Evolutionary conservation across 108 stramenopile genomes (phyloP).

Genomic region (Nitzschia putrida): DNA sequence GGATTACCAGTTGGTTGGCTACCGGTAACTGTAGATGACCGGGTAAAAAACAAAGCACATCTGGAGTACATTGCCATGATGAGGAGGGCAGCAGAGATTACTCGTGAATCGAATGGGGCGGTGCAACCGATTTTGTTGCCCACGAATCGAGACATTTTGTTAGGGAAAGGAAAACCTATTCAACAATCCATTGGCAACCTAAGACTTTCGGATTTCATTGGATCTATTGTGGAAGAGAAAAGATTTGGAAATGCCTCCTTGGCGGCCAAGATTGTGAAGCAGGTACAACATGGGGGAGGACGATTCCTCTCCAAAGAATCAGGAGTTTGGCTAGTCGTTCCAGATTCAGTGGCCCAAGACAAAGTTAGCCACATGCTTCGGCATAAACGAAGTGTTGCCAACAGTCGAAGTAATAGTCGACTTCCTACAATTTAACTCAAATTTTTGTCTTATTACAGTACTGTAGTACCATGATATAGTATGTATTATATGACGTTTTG

Average conservation of each 20-base stretch:
- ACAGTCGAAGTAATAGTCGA: too few relatives aligned
- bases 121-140: not conserved
- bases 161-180: constrained; percentile 36
- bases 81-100: too few relatives aligned
- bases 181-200: constrained; percentile 28
- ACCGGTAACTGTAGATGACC: constrained; percentile 16
- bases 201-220: constrained; percentile 11
- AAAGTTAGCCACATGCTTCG: constrained; percentile 31
- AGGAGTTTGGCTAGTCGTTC: constrained; percentile 25
- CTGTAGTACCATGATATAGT: too few relatives aligned
- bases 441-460: too few relatives aligned
- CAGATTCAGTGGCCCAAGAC: constrained; percentile 11
- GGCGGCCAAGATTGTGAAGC: constrained; percentile 9
- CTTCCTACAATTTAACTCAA: too few relatives aligned
- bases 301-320: constrained; percentile 19
- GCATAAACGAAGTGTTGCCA: constrained; percentile 13
- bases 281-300: not conserved
- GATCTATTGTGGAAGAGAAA: constrained; percentile 1
- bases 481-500: too few relatives aligned
- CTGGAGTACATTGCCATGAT: constrained; percentile 19
- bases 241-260: constrained; percentile 21
- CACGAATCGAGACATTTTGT: constrained; percentile 18
- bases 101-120: not conserved
- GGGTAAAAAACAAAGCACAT: constrained; percentile 26
- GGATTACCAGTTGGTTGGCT: constrained; percentile 29